Evolutionary conservation across 139 green algal species (phyloP).

Genomic region (Ulvella scutata): DNA sequence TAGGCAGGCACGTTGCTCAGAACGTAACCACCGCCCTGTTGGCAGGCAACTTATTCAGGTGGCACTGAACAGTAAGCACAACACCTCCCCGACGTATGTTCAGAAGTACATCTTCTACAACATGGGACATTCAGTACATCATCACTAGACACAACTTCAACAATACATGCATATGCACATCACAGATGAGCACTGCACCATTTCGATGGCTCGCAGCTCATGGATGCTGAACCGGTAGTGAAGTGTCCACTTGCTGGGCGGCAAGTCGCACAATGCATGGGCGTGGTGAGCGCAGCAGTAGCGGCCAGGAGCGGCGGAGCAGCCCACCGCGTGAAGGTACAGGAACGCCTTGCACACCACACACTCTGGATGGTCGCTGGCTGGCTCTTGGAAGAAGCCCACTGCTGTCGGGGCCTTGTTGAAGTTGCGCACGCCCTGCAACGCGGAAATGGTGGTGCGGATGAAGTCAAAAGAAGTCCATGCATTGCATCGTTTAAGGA

Average conservation of each 20-base stretch:
- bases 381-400: background rate
- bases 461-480: no score
- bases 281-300: conserved; percentile 39
- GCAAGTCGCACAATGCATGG: conserved; percentile 52
- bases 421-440: conserved; percentile 3
- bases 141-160: no score
- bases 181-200: background rate
- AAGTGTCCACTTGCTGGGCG: conserved; percentile 21
- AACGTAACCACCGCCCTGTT: no score
- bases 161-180: no score
- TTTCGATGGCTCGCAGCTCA: conserved; percentile 34
- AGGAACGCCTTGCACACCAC: conserved; percentile 12
- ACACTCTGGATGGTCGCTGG: conserved; percentile 7
- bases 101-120: no score
- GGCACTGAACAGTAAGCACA: no score
- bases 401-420: background rate
- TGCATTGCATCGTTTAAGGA: no score
- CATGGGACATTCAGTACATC: no score
- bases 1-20: no score
- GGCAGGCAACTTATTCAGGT: no score
- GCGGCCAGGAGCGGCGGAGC: conserved; percentile 27
- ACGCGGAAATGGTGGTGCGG: no score
- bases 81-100: no score
- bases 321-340: conserved; percentile 33
- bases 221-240: conserved; percentile 46